Evolutionary conservation across 768 basidiomycete species (phyloP).

Genomic region (Serendipita sp.): DNA sequence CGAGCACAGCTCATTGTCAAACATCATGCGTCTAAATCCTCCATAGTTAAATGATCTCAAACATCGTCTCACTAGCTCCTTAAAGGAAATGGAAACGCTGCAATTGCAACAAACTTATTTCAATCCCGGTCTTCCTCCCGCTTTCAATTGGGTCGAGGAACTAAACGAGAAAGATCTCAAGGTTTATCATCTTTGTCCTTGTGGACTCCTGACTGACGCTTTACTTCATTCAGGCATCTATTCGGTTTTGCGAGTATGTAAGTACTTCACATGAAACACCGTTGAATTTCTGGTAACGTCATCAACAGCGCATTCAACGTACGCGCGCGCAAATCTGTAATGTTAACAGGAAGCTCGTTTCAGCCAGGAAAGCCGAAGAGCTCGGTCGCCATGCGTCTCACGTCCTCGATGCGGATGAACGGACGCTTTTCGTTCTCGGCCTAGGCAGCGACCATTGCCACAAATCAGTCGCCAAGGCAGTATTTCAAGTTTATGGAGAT

Average conservation of each 20-base stretch:
- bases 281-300: neutral
- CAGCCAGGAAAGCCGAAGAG: neutral
- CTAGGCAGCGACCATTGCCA: neutral
- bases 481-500: slow-evolving; percentile 1
- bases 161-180: neutral
- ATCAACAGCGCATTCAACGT: neutral
- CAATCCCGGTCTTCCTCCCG: neutral
- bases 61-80: neutral
- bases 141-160: neutral
- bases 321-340: neutral
- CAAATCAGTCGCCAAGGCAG: neutral
- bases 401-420: neutral
- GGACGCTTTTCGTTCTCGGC: slow-evolving; percentile 2
- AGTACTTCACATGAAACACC: neutral
- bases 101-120: neutral
- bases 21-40: neutral
- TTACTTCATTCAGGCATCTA: neutral
- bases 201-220: neutral
- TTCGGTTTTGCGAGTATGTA: neutral
- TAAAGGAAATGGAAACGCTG: neutral
- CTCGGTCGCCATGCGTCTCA: neutral
- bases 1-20: neutral
- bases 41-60: neutral
- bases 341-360: neutral
- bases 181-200: neutral